Base-by-base conservation (phyloP, 1,284 basidiomycete genomes). In the Kalmanozyma brasiliensis region DNA sequence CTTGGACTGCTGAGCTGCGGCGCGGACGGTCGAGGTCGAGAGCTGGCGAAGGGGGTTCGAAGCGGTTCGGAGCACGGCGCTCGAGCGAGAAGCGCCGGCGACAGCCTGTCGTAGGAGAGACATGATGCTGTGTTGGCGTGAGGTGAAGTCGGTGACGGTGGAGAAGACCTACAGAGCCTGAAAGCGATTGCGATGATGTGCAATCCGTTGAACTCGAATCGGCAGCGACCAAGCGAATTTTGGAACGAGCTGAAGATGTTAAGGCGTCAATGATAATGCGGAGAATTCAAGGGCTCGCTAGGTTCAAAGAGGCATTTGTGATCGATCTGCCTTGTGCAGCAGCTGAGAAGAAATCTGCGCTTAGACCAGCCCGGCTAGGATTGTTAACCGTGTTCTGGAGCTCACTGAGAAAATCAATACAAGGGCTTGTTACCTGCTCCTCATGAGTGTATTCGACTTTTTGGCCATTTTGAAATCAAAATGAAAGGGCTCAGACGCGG, bases 61-160 rank as follows among this genome's bases (percentile, higher is more conserved):
- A 26, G 51, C 40, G 46, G 49, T 41, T 24, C 45, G 57, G 7
- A 64, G 42, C 16, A 17, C 42, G 11, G 49, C 48, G 41, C 44
- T 46, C 4, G 64, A 63, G 46, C 67, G 68, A 24, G 59, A 66
- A 1, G 63, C 63, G 29, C 51, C 55, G 10, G 59, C 52, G 23
- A 53, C 55, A 26, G 59, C 58, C 34, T 56, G 43, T 58, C 68
- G 68, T 49, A 71, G 57, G 29, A 71, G 52, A 41, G 68, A 71
- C 68, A 71, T 71, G 52, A 13, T 61, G 36, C 10, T 38, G 14
- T 34, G n/a, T 14, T 34, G 13, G 22, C 4, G 30, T 22, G 20
- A 10, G 19, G 7, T 22, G 24, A 20, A 17, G 44, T 26, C 37
- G 37, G 36, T 11, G 19, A 38, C 14, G 32, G 32, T 43, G 43